phyloP scores from a whole-genome alignment of 345 rosid species.

The Salix viminalis region DNA sequence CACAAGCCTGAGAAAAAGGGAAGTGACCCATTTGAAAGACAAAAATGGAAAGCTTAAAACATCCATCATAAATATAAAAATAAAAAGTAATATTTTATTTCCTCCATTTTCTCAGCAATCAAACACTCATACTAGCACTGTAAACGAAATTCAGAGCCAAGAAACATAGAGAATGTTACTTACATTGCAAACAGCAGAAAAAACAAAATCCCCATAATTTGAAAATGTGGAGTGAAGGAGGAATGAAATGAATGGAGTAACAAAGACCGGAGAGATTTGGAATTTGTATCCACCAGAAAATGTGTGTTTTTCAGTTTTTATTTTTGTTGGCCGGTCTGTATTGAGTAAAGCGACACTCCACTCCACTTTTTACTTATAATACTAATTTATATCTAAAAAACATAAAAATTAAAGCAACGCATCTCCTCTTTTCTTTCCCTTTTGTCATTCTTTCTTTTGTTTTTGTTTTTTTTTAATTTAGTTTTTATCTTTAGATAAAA shows the following conservation, averaged over 20 bases:
- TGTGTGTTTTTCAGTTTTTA: neutral
- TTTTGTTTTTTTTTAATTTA: no score
- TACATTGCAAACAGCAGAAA: conserved; percentile 1
- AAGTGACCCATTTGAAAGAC: neutral
- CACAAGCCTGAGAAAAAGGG: neutral
- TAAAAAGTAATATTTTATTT: neutral
- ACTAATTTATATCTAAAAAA: neutral
- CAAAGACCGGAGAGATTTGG: neutral
- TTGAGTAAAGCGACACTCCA: conserved; percentile 34
- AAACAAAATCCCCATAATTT: neutral
- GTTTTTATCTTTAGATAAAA: no score
- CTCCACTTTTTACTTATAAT: neutral
- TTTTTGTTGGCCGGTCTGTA: conserved; percentile 23
- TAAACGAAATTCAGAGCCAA: neutral
- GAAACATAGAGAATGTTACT: neutral
- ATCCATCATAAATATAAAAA: neutral
- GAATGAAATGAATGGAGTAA: neutral
- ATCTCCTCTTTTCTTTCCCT: conserved; percentile 22
- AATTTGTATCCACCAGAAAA: neutral
- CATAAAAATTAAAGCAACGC: conserved; percentile 14
- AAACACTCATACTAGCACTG: neutral
- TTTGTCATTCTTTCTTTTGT: conserved; percentile 12
- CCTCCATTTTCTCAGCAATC: neutral
- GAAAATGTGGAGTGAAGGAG: neutral
- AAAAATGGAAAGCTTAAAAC: neutral